Conservation (phyloP, 176 grass and related monocot species). For the Melocanna baccifera region DNA sequence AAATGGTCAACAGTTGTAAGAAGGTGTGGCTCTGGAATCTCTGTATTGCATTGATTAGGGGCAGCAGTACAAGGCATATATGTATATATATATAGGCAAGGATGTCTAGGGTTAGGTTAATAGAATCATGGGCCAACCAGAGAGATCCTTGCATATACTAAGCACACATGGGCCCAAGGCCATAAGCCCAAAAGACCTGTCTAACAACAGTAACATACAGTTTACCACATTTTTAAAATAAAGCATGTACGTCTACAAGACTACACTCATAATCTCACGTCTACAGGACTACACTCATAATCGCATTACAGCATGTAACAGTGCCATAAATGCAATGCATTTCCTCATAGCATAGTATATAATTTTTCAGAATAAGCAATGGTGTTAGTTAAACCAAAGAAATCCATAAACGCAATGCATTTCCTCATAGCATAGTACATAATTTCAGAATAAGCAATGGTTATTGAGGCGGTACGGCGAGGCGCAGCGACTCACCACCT, state of each 20-base stretch:
- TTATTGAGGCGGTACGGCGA: no score
- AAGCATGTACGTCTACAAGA: neutral
- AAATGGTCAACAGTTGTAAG: neutral
- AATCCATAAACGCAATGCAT: no score
- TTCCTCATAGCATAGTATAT: neutral
- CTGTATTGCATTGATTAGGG: no score
- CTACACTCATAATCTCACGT: neutral
- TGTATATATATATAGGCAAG: no score
- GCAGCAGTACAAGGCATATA: no score
- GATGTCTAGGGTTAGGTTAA: no score
- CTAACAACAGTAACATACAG: neutral
- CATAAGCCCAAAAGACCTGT: no score
- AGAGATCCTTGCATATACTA: no score
- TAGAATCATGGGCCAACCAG: no score
- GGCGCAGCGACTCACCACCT: no score
- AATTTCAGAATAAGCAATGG: neutral
- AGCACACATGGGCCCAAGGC: no score
- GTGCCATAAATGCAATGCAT: neutral
- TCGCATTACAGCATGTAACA: neutral
- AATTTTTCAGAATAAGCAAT: conserved; percentile 1
- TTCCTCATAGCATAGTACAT: neutral
- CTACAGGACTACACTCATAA: neutral
- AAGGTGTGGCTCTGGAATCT: no score
- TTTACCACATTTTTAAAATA: conserved; percentile 17
- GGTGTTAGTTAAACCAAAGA: neutral